Conservation (phyloP, 2,329 filamentous ascomycete genomes). For the Venturia effusa region DNA sequence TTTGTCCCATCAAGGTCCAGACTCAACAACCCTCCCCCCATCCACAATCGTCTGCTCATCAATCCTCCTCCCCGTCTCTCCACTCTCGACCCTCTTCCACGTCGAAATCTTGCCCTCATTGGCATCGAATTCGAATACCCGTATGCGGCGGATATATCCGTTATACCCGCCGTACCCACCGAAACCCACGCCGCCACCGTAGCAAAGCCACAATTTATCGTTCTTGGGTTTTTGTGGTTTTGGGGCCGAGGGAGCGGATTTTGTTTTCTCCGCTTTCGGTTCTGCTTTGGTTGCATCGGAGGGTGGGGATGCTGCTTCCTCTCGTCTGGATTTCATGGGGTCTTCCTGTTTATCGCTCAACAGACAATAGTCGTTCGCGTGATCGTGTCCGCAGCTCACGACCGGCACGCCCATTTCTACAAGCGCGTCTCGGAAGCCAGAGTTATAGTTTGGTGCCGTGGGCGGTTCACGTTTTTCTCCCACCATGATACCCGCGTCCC, state of each 20-base stretch:
- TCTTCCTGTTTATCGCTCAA: slow-evolving; percentile 38
- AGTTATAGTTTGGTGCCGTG: slow-evolving; percentile 82
- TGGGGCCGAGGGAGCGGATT: not conserved
- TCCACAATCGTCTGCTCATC: slow-evolving; percentile 54
- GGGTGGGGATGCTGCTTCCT: not conserved
- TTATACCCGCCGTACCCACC: slow-evolving; percentile 91
- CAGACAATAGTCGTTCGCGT: slow-evolving; percentile 94
- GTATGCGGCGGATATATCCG: slow-evolving; percentile 69
- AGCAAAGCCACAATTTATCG: slow-evolving; percentile 89
- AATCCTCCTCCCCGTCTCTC: slow-evolving; percentile 39
- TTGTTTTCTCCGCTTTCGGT: not conserved
- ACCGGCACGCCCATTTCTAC: slow-evolving; percentile 76
- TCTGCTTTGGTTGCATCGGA: not conserved
- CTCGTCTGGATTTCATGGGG: not conserved
- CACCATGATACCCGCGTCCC: slow-evolving; percentile 44
- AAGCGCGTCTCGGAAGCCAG: slow-evolving; percentile 83
- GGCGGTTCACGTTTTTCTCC: slow-evolving; percentile 74
- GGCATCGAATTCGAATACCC: slow-evolving; percentile 88
- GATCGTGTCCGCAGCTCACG: slow-evolving; percentile 89
- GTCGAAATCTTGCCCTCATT: slow-evolving; percentile 81
- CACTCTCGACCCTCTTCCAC: slow-evolving; percentile 78
- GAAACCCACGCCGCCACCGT: slow-evolving; percentile 82
- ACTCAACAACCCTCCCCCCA: slow-evolving; percentile 39
- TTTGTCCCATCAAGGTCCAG: not conserved
- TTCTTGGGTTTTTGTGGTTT: slow-evolving; percentile 13